Evolutionary conservation across 805 yeast species (phyloP), one percentile per base, ranked within the genome.

Genomic region (Candida methanosorbosa): DNA sequence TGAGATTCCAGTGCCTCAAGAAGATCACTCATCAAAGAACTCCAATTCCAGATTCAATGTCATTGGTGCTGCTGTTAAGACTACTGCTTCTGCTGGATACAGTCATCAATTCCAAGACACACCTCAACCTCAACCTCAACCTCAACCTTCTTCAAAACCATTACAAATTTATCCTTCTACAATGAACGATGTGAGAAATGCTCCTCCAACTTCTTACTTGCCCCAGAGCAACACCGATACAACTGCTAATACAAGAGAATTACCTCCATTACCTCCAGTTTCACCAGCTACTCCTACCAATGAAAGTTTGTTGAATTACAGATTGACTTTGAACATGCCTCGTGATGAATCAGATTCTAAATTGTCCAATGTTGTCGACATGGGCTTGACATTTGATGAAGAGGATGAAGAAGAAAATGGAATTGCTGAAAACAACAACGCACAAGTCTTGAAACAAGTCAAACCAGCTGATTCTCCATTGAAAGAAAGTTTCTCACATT

Each of bases 281-380:
- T 3, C 34, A 8, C 51, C 51, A 13, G 38, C 39, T 17, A 48
- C 54, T 3, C 54, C 54, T 4, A 46, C 48, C n/a, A 43, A 50
- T 11, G 54, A 51, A 18, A 38, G 49, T 19, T 33, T 51, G 28
- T 39, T 45, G 46, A 51, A 51, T 27, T 51, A 51, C 35, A 39
- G 56, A 31, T 27, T 51, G 28, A 47, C 55, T 2, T 25, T 51
- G 30, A 38, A 42, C 26, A 22, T 49, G 30, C 48, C 50, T 1
- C 40, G 37, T 32, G 50, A 49, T 18, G 52, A 44, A 9, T 43
- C 40, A 11, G 47, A 44, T 21, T 14, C 34, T 32, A 38, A 50
- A 32, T 32, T 47, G 33, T 44, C 48, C 19, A 39, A 37, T 24
- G 40, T 42, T n/a, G 36, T 47, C 12, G 45, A 39, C 21, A 14